A percentile compares a stretch with the other conserved stretches of the same genome.
phyloP scores from a whole-genome alignment of 805 yeast species.

The Alloascoidea hylecoeti region DNA sequence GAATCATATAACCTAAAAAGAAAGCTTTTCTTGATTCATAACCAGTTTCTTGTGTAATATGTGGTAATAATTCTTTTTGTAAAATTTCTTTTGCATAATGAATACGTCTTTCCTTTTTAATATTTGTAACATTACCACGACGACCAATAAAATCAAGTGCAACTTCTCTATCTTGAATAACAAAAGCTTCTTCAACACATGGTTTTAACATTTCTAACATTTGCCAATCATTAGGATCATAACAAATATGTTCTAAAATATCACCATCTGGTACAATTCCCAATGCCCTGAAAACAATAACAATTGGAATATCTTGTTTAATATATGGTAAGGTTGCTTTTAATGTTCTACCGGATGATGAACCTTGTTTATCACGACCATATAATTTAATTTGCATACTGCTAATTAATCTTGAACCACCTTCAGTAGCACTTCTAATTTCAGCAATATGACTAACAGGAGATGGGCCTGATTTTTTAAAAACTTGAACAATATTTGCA shows the following conservation, averaged over 20 bases:
- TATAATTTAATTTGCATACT: constrained; percentile 88
- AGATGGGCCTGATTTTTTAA: constrained; percentile 94
- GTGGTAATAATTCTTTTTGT: constrained; percentile 93
- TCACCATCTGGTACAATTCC: constrained; percentile 99
- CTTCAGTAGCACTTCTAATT: constrained; percentile 91
- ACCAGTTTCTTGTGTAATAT: constrained; percentile 95
- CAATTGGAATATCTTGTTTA: constrained; percentile 93
- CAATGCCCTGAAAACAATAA: constrained; percentile 91
- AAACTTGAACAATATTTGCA: constrained; percentile 96
- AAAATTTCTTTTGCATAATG: constrained; percentile 94
- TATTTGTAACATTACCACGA: constrained; percentile 95
- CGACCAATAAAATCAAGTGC: constrained; percentile 97
- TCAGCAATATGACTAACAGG: constrained; percentile 95
- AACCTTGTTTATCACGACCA: constrained; percentile 60
- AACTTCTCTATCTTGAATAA: constrained; percentile 94
- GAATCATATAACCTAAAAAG: constrained; percentile 96
- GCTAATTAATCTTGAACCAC: constrained; percentile 90
- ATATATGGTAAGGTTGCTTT: constrained; percentile 95
- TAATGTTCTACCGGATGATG: constrained; percentile 67
- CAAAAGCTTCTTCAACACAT: constrained; percentile 97
- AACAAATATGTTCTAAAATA: constrained; percentile 94
- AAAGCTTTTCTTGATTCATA: constrained; percentile 94
- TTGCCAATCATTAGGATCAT: constrained; percentile 97
- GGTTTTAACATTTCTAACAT: constrained; percentile 99
- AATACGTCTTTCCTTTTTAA: constrained; percentile 93